Evolutionary conservation across 306 rosid species (phyloP).

Genomic region (Bauhinia variegata): DNA sequence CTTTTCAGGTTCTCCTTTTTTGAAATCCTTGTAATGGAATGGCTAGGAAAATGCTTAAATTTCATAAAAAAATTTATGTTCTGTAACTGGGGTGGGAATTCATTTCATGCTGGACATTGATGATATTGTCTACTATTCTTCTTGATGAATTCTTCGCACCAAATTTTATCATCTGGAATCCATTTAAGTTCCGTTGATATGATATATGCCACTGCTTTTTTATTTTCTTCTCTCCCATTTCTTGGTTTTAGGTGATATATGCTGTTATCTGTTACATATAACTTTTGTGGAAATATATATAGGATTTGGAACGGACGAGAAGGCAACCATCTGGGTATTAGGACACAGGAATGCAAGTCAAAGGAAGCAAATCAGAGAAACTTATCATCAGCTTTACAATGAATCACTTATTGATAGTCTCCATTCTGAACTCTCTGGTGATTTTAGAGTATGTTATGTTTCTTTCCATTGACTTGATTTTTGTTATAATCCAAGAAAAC

Average conservation of each 20-base stretch:
- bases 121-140: background rate
- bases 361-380: conserved; percentile 68
- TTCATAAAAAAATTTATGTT: background rate
- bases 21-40: too few species aligned
- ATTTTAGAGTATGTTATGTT: conserved; percentile 71
- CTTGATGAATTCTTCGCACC: too few species aligned
- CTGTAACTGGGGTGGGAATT: background rate
- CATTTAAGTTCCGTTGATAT: too few species aligned
- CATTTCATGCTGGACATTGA: conserved; percentile 5
- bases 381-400: conserved; percentile 75
- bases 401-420: conserved; percentile 74
- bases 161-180: too few species aligned
- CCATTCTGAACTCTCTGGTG: conserved; percentile 73
- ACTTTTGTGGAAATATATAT: conserved; percentile 27
- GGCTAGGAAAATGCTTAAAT: background rate
- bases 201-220: too few species aligned
- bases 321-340: conserved; percentile 60
- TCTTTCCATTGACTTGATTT: background rate
- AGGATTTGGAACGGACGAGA: conserved; percentile 79
- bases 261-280: too few species aligned
- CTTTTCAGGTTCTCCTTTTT: too few species aligned
- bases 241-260: background rate
- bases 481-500: background rate
- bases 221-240: background rate
- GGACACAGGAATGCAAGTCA: conserved; percentile 83